Base-by-base conservation (phyloP, 177 flowering plant genomes). In the Vitis hybrid region DNA sequence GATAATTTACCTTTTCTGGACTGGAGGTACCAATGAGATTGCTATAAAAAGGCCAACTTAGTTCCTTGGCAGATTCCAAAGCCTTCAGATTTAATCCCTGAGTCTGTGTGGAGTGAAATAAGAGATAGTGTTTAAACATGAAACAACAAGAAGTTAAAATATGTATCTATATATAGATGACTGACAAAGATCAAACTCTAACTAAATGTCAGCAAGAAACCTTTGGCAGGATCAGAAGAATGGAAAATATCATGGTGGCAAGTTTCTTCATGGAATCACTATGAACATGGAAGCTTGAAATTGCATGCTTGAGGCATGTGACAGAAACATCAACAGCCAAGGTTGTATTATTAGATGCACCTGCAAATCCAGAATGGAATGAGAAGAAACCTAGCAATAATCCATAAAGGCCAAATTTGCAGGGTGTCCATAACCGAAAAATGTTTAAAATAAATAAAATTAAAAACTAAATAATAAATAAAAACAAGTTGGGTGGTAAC, bases 171-270 rank as follows among this genome's bases (percentile, higher is more conserved):
- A 14, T 9, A 65, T 68, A 48, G 14, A 45, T 52, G 18, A 53
- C 45, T 20, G 3, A 11, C 7, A 9, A 16, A 3, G 14, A 10
- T 51, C 3, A 50, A 11, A 52, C 13, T n/a, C 7, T 10, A 26
- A 64, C 12, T 60, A 7, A 5, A 66, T 11, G 56, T 18, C 16
- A 68, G 51, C 20, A 63, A 52, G 18, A 12, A 69, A 91, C 97
- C 97, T 90, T 86, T 5, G 90, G 97, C 39, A 81, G 65, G 71
- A 92, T 72, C 48, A 94, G 75, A 64, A 94, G 82, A 9, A 94
- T 68, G 3, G 97, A 97, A 78, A 90, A 88, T 60, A 87, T 70
- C 80, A 83, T 66, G 22, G 83, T 70, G 62, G 95, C 90, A 64
- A 92, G 74, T 64, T 66, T 77, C 64, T 76, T 69, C 12, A 71